Evolutionary conservation across 257 asterid genomes (phyloP), one percentile per base, ranked within the genome.

Genomic region (Penstemon eatonii): DNA sequence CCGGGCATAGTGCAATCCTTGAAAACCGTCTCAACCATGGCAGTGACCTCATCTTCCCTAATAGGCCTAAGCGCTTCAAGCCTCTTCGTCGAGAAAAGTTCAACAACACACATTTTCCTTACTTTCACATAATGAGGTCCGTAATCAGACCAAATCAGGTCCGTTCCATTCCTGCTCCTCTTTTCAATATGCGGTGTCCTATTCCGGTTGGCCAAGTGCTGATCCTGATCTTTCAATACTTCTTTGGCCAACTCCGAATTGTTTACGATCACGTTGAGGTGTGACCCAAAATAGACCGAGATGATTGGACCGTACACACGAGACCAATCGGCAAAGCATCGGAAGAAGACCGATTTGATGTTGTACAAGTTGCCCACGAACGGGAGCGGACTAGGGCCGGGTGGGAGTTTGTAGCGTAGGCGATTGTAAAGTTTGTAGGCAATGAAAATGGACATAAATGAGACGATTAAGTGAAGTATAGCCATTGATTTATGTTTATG

Each of bases 21-120:
- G 80, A 74, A 91, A 33, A 91, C 79, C 63, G 84, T 78, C n/a
- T 81, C 87, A 15, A 88, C 87, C 96, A 91, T 88, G 50, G 87
- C 79, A 10, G 87, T 83, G 11, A 88, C 97, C 56, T 91, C 96
- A 64, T 91, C 96, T 15, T 91, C 95, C 5, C 97, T 73, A 12
- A 88, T 85, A 1, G 96, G 97, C 71, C 91, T 73, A 8, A 91
- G 86, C 52, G 76, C 82, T 46, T 91, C 96, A 38, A 91, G 75
- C 74, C 95, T 81, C 78, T 82, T 88, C 0, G 76, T 69, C 10
- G 96, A 83, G 76, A 91, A n/a, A n/a, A n/a, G n/a, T n/a, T n/a
- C n/a, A n/a, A n/a, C n/a, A n/a, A n/a, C n/a, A n/a, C n/a, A n/a
- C n/a, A n/a, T n/a, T n/a, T n/a, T n/a, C n/a, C n/a, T n/a, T n/a